Evolutionary conservation across 805 yeast species (phyloP).

Genomic region (Saturnispora gosingensis): DNA sequence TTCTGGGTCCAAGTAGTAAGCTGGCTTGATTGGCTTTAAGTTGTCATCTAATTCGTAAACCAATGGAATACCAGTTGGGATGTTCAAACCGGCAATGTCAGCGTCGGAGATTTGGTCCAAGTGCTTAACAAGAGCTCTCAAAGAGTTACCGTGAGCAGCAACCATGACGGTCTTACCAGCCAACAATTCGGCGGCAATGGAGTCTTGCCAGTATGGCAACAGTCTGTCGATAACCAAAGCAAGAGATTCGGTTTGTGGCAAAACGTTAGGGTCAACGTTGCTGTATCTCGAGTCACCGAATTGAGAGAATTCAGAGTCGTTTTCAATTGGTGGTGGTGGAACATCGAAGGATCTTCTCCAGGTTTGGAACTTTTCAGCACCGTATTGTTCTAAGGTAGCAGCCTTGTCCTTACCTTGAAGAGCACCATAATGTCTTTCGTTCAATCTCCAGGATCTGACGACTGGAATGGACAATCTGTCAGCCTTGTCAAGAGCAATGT

Average conservation of each 20-base stretch:
- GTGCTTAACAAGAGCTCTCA: constrained; percentile 93
- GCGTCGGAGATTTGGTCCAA: constrained; percentile 87
- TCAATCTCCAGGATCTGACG: constrained; percentile 93
- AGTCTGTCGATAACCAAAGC: constrained; percentile 92
- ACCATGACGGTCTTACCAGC: constrained; percentile 83
- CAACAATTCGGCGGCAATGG: constrained; percentile 74
- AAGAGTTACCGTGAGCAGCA: constrained; percentile 98
- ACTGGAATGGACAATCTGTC: constrained; percentile 89
- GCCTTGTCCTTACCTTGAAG: constrained; percentile 98
- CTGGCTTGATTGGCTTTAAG: constrained; percentile 83
- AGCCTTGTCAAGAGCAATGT: constrained; percentile 82
- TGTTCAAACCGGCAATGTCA: constrained; percentile 89
- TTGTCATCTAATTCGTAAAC: constrained; percentile 87
- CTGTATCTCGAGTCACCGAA: constrained; percentile 76
- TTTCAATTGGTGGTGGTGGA: constrained; percentile 87
- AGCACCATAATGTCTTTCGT: constrained; percentile 99
- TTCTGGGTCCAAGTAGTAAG: constrained; percentile 97
- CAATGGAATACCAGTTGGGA: constrained; percentile 97
- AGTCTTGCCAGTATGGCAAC: constrained; percentile 95
- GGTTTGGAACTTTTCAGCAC: constrained; percentile 86
- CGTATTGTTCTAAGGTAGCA: constrained; percentile 76
- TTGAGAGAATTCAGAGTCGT: constrained; percentile 75
- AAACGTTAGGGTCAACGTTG: constrained; percentile 72
- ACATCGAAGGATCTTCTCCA: constrained; percentile 97
- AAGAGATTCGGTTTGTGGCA: constrained; percentile 93